Conservation (phyloP, 345 rosid genomes). For the Lepidium aucheri region DNA sequence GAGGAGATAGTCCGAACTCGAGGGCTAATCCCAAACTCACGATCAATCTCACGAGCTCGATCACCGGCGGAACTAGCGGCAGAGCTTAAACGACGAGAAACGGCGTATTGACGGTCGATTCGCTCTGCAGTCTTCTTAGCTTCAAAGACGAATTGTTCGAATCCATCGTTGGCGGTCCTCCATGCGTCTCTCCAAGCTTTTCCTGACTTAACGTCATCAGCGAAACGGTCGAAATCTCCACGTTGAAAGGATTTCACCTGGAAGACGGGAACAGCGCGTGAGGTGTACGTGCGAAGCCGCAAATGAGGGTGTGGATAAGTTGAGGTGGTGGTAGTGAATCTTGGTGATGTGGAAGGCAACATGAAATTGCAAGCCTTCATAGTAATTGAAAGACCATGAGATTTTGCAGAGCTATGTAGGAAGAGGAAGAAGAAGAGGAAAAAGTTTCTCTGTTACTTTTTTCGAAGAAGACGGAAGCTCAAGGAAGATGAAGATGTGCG, state of each 20-base stretch:
- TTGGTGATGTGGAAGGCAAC: conserved; percentile 18
- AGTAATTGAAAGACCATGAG: conserved; percentile 13
- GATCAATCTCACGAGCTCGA: conserved; percentile 71
- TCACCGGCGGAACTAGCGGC: conserved; percentile 48
- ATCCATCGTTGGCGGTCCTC: conserved; percentile 76
- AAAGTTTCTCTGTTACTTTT: neutral
- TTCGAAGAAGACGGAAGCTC: conserved; percentile 1
- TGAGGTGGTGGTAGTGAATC: conserved; percentile 3
- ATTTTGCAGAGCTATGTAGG: neutral
- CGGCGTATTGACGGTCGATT: conserved; percentile 66
- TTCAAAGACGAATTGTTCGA: conserved; percentile 73
- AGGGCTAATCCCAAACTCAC: conserved; percentile 53
- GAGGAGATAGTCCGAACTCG: conserved; percentile 58
- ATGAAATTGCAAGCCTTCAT: conserved; percentile 22
- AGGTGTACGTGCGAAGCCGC: neutral
- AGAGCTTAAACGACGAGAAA: conserved; percentile 54
- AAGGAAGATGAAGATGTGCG: neutral
- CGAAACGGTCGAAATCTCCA: conserved; percentile 55
- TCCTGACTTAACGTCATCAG: conserved; percentile 48
- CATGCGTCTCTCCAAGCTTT: conserved; percentile 70
- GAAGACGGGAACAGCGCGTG: conserved; percentile 13
- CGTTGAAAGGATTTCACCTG: conserved; percentile 42
- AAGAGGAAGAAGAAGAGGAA: neutral
- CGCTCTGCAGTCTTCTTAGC: conserved; percentile 81
- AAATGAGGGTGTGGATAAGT: neutral